Evolutionary conservation across 2,329 filamentous ascomycete genomes (phyloP).

Genomic region (Cladophialophora exuberans): DNA sequence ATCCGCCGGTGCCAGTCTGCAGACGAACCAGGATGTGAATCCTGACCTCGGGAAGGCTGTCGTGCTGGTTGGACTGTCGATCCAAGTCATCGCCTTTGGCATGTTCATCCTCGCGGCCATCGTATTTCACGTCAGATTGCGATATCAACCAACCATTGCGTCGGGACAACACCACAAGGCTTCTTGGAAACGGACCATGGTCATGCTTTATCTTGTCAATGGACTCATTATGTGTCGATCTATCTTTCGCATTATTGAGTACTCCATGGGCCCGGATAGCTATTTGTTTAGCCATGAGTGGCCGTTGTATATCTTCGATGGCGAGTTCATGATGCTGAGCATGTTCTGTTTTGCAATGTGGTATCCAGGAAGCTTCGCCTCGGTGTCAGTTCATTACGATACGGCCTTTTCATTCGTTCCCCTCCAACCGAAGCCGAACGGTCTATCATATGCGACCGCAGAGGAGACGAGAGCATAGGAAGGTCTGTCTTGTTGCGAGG

Average conservation of each 20-base stretch:
- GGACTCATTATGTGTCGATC: constrained; percentile 36
- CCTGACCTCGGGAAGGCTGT: constrained; percentile 16
- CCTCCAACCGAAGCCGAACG: no score
- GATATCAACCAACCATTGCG: constrained; percentile 35
- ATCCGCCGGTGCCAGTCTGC: constrained; percentile 42
- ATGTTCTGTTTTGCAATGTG: background rate
- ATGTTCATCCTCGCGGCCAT: constrained; percentile 56
- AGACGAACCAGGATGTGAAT: background rate
- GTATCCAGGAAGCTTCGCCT: background rate
- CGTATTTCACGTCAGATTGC: constrained; percentile 54
- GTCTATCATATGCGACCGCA: no score
- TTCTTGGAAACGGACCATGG: constrained; percentile 42
- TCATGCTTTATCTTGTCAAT: constrained; percentile 34
- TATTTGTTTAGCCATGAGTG: constrained; percentile 37
- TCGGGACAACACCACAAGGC: constrained; percentile 26
- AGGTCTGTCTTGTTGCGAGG: no score
- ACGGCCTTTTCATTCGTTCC: background rate
- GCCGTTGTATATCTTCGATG: constrained; percentile 39
- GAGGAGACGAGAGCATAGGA: no score
- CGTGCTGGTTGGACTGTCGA: constrained; percentile 58
- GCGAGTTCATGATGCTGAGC: constrained; percentile 33
- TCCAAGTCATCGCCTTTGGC: constrained; percentile 62
- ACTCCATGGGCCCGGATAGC: constrained; percentile 35
- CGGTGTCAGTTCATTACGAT: background rate
- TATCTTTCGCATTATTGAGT: constrained; percentile 37